Evolutionary conservation across 139 green algal species (phyloP).

Genomic region (Astrephomene gubernaculifera): DNA sequence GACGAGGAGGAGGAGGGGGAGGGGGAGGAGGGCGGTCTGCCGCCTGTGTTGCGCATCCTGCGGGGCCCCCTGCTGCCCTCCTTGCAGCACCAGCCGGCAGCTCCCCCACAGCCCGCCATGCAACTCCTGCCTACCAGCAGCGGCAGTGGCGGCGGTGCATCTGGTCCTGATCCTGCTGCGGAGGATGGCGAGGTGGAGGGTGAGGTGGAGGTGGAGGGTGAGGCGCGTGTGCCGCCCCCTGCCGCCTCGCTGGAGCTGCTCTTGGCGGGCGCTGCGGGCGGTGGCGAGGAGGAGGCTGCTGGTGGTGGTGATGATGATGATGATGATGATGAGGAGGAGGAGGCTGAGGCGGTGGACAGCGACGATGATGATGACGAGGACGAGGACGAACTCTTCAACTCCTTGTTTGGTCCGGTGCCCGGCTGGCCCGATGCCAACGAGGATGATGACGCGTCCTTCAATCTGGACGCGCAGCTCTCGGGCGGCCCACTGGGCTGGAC

Average conservation of each 20-base stretch:
- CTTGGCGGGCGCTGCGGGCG: no score
- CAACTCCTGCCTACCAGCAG: no score
- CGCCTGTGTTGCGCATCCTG: neutral
- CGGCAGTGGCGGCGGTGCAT: neutral
- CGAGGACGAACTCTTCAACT: neutral
- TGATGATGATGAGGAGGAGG: neutral
- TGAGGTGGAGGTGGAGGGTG: no score
- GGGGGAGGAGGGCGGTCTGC: neutral
- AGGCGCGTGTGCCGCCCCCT: neutral
- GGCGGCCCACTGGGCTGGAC: constrained; percentile 21
- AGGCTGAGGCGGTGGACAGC: neutral
- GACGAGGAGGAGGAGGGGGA: neutral
- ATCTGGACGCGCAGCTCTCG: constrained; percentile 12
- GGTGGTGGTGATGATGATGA: neutral
- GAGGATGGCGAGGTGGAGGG: no score
- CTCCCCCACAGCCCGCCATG: no score
- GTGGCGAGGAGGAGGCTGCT: neutral
- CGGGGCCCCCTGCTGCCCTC: neutral
- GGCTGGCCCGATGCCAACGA: neutral
- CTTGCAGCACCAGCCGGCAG: no score
- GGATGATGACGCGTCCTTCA: neutral
- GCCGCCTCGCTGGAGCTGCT: neutral
- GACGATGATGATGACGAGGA: neutral
- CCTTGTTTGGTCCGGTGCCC: neutral
- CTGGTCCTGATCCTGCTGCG: no score